phyloP scores from a whole-genome alignment of 2,329 filamentous ascomycete species.

The Botrytis paeoniae region DNA sequence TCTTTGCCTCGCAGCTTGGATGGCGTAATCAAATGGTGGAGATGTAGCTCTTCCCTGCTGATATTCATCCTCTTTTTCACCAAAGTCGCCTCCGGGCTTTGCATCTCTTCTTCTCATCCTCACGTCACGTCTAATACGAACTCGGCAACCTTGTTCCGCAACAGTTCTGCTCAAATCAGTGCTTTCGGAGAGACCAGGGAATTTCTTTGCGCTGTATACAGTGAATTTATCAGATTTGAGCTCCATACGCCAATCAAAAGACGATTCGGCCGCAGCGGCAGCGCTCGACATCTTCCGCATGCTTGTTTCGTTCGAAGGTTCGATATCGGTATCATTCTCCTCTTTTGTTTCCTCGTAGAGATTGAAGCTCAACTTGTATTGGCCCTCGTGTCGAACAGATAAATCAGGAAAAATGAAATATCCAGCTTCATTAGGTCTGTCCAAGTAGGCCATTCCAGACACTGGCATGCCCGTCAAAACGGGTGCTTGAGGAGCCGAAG shows the following conservation, averaged over 20 bases:
- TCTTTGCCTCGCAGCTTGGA: conserved; percentile 24
- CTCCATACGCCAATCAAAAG: conserved; percentile 83
- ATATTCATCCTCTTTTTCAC: conserved; percentile 60
- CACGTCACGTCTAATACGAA: conserved; percentile 91
- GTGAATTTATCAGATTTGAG: conserved; percentile 84
- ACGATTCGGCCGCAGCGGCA: conserved; percentile 41
- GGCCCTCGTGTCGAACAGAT: conserved; percentile 91
- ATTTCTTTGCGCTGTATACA: conserved; percentile 97
- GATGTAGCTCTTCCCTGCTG: conserved; percentile 38
- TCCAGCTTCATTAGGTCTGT: conserved; percentile 74
- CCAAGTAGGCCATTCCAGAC: conserved; percentile 92
- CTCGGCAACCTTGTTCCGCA: conserved; percentile 93
- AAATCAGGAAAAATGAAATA: conserved; percentile 98
- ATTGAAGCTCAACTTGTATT: conserved; percentile 87
- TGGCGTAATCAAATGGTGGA: background rate
- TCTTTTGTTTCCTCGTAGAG: conserved; percentile 94
- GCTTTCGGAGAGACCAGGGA: conserved; percentile 88
- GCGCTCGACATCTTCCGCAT: conserved; percentile 38
- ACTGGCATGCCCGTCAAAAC: conserved; percentile 93
- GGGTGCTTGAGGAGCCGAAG: conserved; percentile 66
- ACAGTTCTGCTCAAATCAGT: conserved; percentile 85
- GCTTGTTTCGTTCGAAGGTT: conserved; percentile 38
- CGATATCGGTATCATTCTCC: conserved; percentile 68
- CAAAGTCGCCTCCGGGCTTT: conserved; percentile 54
- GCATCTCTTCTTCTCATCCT: conserved; percentile 82